Evolutionary conservation across 768 basidiomycete species (phyloP).

Genomic region (Melanogaster broomeanus): DNA sequence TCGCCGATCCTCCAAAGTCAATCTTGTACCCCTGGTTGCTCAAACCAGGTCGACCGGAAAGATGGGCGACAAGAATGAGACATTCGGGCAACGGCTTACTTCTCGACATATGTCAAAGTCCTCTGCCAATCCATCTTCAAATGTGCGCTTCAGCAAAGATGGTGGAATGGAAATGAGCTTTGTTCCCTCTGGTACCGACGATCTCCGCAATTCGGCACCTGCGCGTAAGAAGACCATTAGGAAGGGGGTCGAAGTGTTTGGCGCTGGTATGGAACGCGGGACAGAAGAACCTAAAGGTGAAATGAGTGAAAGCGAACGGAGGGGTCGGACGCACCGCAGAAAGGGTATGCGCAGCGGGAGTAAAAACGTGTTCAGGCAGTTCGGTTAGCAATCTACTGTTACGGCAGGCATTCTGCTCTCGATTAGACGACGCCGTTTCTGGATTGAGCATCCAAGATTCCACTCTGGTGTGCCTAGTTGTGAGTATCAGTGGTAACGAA

Average conservation of each 20-base stretch:
- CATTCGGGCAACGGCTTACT: constrained; percentile 71
- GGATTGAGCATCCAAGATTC: not conserved
- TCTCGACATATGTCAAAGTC: constrained; percentile 18
- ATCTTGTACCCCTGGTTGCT: constrained; percentile 66
- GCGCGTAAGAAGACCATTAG: constrained; percentile 37
- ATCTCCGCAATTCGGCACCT: constrained; percentile 12
- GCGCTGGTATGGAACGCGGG: constrained; percentile 88
- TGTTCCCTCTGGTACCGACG: constrained; percentile 52
- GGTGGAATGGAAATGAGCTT: constrained; percentile 86
- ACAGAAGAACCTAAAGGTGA: constrained; percentile 47
- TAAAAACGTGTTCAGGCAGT: constrained; percentile 72
- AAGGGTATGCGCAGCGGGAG: constrained; percentile 86
- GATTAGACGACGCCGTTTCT: too few relatives aligned
- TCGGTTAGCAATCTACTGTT: constrained; percentile 8
- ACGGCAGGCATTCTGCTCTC: not conserved
- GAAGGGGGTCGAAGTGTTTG: constrained; percentile 78
- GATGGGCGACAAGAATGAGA: constrained; percentile 49
- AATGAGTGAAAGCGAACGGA: constrained; percentile 65
- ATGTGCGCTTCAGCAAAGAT: constrained; percentile 39
- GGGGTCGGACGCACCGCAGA: constrained; percentile 79
- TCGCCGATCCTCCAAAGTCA: constrained; percentile 51
- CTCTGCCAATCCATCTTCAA: constrained; percentile 14
- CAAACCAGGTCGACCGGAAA: constrained; percentile 30
- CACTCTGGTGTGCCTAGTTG: too few relatives aligned
- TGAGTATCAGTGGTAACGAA: too few relatives aligned